Evolutionary conservation across 1,284 basidiomycete genomes (phyloP).

Genomic region (Caloboletus firmus): DNA sequence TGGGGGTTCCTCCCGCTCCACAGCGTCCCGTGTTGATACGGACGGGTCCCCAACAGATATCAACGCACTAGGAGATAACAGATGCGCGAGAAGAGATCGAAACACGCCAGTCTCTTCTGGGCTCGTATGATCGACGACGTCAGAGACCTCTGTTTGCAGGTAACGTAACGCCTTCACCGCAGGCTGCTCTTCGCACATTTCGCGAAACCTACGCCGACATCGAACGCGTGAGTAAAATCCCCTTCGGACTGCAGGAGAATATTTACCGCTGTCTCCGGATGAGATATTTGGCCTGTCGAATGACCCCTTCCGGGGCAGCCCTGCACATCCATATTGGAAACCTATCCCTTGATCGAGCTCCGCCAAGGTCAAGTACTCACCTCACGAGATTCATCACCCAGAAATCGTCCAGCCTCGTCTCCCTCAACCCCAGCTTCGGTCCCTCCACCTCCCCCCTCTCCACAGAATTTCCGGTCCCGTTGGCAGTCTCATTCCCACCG

Average conservation of each 20-base stretch:
- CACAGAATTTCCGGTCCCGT: not conserved
- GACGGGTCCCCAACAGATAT: conserved; percentile 1
- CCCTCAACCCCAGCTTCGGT: conserved; percentile 27
- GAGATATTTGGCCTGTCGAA: conserved; percentile 58
- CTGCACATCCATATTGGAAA: conserved; percentile 35
- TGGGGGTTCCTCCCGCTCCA: conserved; percentile 29
- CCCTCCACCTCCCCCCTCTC: conserved; percentile 17
- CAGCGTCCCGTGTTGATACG: not conserved
- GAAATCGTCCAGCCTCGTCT: conserved; percentile 67
- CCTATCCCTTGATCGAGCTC: not conserved
- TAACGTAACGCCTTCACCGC: conserved; percentile 69
- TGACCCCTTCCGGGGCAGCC: conserved; percentile 56
- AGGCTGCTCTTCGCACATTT: conserved; percentile 68
- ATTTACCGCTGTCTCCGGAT: conserved; percentile 69
- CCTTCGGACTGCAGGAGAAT: no score
- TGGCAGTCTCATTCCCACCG: not conserved
- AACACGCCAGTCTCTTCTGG: conserved; percentile 61
- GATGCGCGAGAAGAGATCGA: conserved; percentile 64
- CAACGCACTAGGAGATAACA: conserved; percentile 41
- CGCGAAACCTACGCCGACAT: conserved; percentile 57
- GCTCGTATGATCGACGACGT: conserved; percentile 67
- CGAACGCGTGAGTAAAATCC: not conserved
- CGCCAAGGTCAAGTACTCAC: conserved; percentile 35
- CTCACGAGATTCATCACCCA: conserved; percentile 70
- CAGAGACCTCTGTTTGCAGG: conserved; percentile 65